These are phyloP conservation scores for Zymoseptoria ardabiliae DNA, from an alignment of 2,329 filamentous ascomycete genomes.

Conservation along the genomic window DNA sequence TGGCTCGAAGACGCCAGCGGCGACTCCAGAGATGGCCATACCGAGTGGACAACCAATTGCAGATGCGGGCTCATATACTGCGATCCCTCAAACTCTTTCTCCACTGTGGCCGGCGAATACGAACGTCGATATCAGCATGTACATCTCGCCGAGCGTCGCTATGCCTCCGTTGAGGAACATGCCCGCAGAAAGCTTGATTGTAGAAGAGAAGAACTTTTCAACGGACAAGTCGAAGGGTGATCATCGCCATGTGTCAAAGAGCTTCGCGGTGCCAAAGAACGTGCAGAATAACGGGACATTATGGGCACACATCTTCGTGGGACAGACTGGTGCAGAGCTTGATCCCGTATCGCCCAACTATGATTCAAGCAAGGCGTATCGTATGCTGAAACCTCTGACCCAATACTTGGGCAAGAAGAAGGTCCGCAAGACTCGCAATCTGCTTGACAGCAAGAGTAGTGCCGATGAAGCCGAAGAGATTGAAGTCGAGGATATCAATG, in stretches of 20 bases:
- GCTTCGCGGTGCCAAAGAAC: conserved; percentile 65
- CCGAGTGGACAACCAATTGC: conserved; percentile 33
- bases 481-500: conserved; percentile 44
- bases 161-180: conserved; percentile 60
- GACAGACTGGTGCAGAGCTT: conserved; percentile 63
- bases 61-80: conserved; percentile 45
- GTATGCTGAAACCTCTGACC: conserved; percentile 78
- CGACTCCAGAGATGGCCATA: conserved; percentile 12
- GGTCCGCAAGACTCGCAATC: conserved; percentile 74
- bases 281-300: conserved; percentile 91
- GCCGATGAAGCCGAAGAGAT: conserved; percentile 42
- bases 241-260: conserved; percentile 66
- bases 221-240: conserved; percentile 55
- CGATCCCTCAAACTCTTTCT: conserved; percentile 62
- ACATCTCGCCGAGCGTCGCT: conserved; percentile 68
- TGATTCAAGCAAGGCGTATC: conserved; percentile 67
- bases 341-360: conserved; percentile 69
- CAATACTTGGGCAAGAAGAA: conserved; percentile 91
- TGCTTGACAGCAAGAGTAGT: conserved; percentile 52
- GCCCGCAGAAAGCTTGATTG: conserved; percentile 61
- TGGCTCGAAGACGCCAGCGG: conserved; percentile 11
- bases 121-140: conserved; percentile 73
- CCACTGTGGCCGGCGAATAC: conserved; percentile 83
- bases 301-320: conserved; percentile 90
- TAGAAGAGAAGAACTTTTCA: conserved; percentile 69